Evolutionary conservation across 164 flowering plant genomes (phyloP), one percentile per base, ranked within the genome.

Genomic region (Cinnamomum micranthum): DNA sequence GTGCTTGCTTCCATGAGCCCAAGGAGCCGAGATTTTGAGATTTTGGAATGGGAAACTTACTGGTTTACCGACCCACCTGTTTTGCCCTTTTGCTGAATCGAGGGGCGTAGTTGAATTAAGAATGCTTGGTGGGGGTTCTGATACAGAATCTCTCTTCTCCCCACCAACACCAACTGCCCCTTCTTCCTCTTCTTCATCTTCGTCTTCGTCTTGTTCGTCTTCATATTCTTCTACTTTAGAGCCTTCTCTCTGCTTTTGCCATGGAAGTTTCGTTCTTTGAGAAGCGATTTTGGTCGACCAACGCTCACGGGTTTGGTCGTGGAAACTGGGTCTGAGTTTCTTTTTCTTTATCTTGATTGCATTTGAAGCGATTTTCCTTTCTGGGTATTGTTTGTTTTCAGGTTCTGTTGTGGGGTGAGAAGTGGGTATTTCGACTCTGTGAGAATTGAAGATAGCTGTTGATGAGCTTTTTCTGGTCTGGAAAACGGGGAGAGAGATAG

Each of bases 291-390:
- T 92, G 23, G 41, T 51, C 24, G 93, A 88, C 98, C 97, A 92
- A 78, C 86, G 87, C 3, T 86, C 85, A 0, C 75, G 85, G 73
- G 91, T 76, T 82, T 87, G 89, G 1, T 94, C 89, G 25, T 81
- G 73, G 75, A 94, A 92, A 77, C 92, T 88, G 28, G 98, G 98
- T 78, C 83, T 87, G 55, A 81, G 91, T 80, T 92, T 92, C 70
- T 86, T 84, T 89, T 81, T 77, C 74, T 77, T 77, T 58, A 67
- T 85, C 84, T 81, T 88, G n/a, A 60, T 68, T 4, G 51, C 27
- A 63, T 75, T 79, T 35, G 28, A 62, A 47, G 73, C 64, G 12
- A 68, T 68, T 55, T 55, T 73, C 68, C 55, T 23, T 31, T 74
- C 63, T 33, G 78, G 71, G 71, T 73, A 55, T 50, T 73, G 73